Base-by-base conservation (phyloP, 495 filamentous ascomycete species). In the Penicillium pulvis region DNA sequence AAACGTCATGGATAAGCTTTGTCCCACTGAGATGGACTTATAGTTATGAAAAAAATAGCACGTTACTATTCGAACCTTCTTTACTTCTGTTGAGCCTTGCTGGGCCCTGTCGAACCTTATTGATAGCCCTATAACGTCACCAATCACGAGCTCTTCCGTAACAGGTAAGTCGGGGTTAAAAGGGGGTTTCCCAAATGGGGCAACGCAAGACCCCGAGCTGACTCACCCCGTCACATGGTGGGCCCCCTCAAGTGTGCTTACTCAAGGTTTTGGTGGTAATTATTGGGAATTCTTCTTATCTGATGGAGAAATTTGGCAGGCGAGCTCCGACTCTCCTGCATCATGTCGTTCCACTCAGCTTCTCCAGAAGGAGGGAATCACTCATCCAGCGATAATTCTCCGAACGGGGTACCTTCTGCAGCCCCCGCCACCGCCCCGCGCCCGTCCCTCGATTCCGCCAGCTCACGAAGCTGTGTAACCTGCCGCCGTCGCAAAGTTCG, bases 401-500 rank as follows among this genome's bases (percentile, higher is more conserved):
- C 65, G 46, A 64, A 47, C 19, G 50, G 44, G 28, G 55, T 56
- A 14, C 53, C 45, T 2, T 35, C 50, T 48, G 35, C 52, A 42
- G 36, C 51, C 19, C 51, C 61, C 50, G 64, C 65, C 45, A 65
- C 63, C 59, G 48, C 51, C 31, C 58, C 65, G 45, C 58, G 47
- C 53, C 45, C 62, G 41, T 10, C 56, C 35, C 14, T 56, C 28
- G 62, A 65, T 49, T 56, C 54, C 42, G 52, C 60, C 39, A 88
- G 86, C 63, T 81, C 87, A 9, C 82, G 91, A 55, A 92, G 89
- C 60, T 96, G 92, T 71, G 85, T 91, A 3, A 94, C 90, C 28
- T 96, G 92, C 68, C 82, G 91, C 23, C 84, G 87, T 58, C 80
- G 92, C 47, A 96, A 96, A 70, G 91, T 94, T 5, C 87, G 87